Conservation (phyloP, 371 early-diverging fungal species). For the Catenaria anguillulae region DNA sequence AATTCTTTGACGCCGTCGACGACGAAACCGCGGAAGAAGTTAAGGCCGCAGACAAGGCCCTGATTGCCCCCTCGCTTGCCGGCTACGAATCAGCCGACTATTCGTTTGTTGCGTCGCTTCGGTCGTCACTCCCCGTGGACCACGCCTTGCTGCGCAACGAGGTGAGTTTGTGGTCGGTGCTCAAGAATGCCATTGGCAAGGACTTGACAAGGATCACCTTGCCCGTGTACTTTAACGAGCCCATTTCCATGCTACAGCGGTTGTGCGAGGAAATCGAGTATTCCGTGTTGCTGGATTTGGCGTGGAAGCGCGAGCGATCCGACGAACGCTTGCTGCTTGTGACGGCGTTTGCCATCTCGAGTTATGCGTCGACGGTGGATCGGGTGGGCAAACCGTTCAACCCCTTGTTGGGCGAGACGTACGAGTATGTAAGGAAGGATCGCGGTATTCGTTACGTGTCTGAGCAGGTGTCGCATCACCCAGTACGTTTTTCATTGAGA, state of each 20-base stretch:
- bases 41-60: constrained; percentile 9
- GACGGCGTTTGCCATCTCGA: constrained; percentile 68
- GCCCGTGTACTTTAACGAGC: constrained; percentile 78
- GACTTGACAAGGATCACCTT: constrained; percentile 63
- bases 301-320: constrained; percentile 35
- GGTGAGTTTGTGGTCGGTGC: constrained; percentile 49
- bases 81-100: constrained; percentile 19
- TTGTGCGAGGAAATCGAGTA: constrained; percentile 75
- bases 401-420: constrained; percentile 75
- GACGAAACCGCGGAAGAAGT: constrained; percentile 5
- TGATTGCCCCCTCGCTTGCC: constrained; percentile 21
- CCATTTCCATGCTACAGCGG: constrained; percentile 63
- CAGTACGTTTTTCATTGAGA: constrained; percentile 23
- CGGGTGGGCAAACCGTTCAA: constrained; percentile 75
- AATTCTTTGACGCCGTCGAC: constrained; percentile 24
- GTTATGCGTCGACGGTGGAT: constrained; percentile 58
- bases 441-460: constrained; percentile 56
- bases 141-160: constrained; percentile 17
- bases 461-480: constrained; percentile 76
- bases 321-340: constrained; percentile 55
- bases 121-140: constrained; percentile 32
- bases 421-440: constrained; percentile 64
- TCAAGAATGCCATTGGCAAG: constrained; percentile 69
- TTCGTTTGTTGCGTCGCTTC: constrained; percentile 12
- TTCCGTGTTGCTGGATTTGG: constrained; percentile 53